Evolutionary conservation across 1,284 basidiomycete genomes (phyloP), one percentile per base, ranked within the genome.

Genomic region (Ceratobasidium sp.): DNA sequence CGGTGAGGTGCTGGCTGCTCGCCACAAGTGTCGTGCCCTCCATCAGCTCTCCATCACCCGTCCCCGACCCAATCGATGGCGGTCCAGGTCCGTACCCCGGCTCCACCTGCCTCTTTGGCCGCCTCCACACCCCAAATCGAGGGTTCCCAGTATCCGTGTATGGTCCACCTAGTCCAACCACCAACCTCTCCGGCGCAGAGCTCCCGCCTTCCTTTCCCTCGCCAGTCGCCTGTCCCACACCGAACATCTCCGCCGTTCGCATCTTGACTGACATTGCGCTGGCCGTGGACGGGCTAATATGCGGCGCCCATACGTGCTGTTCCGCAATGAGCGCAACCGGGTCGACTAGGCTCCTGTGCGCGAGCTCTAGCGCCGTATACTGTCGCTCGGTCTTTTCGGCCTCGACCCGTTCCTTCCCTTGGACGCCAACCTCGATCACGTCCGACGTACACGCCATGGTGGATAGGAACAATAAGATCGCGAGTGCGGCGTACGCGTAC

Each of bases 161-260:
- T 25, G 56, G 67, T n/a, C 67, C 67, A 5, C 58, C 67, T 11
- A 53, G 16, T 28, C 69, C 69, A 51, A 71, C 69, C 14, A 61
- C 21, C 33, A 61, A 53, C 11, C 58, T 28, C 4, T 46, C 66
- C 14, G 53, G 51, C 28, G n/a, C 28, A 12, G 11, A 14, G 9
- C 33, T n/a, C 8, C 21, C 53, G 8, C 56, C 56, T 14, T 42
- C 60, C 58, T 71, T 61, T 16, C 58, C 58, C 16, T 69, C 40
- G 51, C 18, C n/a, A n/a, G 11, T 4, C 12, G 38, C 38, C 36
- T 54, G 12, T 16, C 28, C 42, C 9, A 61, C 16, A 2, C 69
- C 69, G 51, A 71, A 71, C 69, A 71, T 71, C n/a, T 71, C 69
- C 28, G 58, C 58, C 33, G 69, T 61, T 14, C 69, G 33, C 3